Base-by-base conservation (phyloP, 2,329 filamentous ascomycete species). In the Beauveria pseudobassiana region DNA sequence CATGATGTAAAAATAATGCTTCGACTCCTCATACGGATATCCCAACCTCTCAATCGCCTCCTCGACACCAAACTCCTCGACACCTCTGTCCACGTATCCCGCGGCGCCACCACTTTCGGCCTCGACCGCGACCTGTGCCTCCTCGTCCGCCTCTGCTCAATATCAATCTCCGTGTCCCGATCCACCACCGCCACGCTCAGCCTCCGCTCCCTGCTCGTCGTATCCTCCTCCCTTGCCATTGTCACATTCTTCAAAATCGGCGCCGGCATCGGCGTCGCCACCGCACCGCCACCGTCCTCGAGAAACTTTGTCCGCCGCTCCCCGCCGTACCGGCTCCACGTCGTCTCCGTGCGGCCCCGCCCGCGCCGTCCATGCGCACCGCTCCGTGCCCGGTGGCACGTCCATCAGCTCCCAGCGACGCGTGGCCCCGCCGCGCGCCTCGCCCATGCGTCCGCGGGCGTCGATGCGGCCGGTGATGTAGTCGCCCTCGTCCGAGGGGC, bases 51-150 rank as follows among this genome's bases (percentile, higher is more conserved):
- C 88, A 65, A 98, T 90, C 20, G 95, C 95, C 72, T 97, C 92
- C 88, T 86, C 63, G 88, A 81, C 18, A 98, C 91, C 42, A 98
- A 77, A 67, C 96, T 93, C 76, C 96, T 96, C 51, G 93, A 96
- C 68, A 99, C 91, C 75, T 98, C 95, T 0, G 95, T 99, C 93
- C 93, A 98, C 78, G 96, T 90, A 63, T 88, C 85, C 61, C 83
- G 82, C 38, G 82, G 76, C 57, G 80, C 80, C 24, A 78, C 73
- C 16, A 73, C 72, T 18, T 75, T 69, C 59, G 69, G 75, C 64
- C 69, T 73, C 40, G 65, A 65, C 30, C 74, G 75, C 61, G 78
- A 65, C 77, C 77, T 64, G 87, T 85, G 20, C 77, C 79, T 26
- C 80, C 77, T 20, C 24, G 77, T 24, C 8, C 57, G 24, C 34